Base-by-base conservation (phyloP, 768 basidiomycete species). In the Suillus tomentosus region DNA sequence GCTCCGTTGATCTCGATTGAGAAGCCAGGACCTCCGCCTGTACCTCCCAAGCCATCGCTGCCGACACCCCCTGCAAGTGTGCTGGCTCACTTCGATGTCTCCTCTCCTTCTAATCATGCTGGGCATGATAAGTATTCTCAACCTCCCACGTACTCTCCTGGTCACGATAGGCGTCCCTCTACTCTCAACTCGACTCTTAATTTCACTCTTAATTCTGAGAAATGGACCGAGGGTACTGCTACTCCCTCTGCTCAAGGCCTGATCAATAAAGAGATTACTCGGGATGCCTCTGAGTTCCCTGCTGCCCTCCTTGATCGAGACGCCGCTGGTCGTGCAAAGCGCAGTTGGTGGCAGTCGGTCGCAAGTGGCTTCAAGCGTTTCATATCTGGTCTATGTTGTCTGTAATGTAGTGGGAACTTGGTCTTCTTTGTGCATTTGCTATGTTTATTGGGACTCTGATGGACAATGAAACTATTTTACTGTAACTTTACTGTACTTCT, bases 41-140 rank as follows among this genome's bases (percentile, higher is more conserved):
- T 67, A 50, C 70, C 71, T 19, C 74, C 75, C 63, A 75, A 72
- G 64, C 54, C 39, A 2, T 60, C 62, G n/a, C 71, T 77, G 19
- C 73, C 76, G 57, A 76, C 73, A 3, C 75, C 76, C 6, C 75
- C 75, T 24, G 56, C 72, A 37, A 71, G 69, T 15, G 60, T 68
- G 55, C 68, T 62, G 56, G 75, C 69, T 7, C 67, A 75, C 59
- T 75, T 70, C 57, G 73, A 76, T n/a, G 8, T 61, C 48, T 53
- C 61, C 68, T 37, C 50, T 45, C 31, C 39, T 40, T n/a, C 64
- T 24, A 58, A 62, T 57, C 73, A 70, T 34, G 63, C 55, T 3
- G 60, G 58, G 31, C 62, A 59, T 57, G 65, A 68, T 59, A 65
- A 65, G 24, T 65, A 65, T 45, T 71, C 73, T 13, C 66, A 69